A percentile compares a stretch with the other conserved stretches of the same genome.
Conservation (phyloP, 2,329 filamentous ascomycete species). For the Drechslera avenae region DNA sequence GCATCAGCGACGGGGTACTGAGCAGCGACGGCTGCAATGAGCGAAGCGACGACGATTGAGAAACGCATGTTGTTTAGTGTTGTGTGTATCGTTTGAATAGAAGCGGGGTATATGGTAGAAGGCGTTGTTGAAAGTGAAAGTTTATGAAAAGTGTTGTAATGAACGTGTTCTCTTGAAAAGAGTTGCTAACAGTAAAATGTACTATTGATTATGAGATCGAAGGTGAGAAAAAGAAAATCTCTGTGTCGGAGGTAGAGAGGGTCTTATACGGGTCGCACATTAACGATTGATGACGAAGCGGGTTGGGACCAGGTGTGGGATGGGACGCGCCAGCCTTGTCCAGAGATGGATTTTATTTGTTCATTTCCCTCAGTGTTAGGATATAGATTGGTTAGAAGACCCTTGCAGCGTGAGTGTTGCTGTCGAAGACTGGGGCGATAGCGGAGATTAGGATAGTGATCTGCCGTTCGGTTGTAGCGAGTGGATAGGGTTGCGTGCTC, state of each 20-base stretch:
- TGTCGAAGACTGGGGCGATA: constrained; percentile 7
- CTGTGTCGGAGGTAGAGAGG: constrained; percentile 4
- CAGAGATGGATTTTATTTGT: constrained; percentile 1
- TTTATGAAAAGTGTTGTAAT: constrained; percentile 8
- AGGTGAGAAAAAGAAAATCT: constrained; percentile 2
- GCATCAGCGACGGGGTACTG: constrained; percentile 25
- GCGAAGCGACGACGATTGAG: constrained; percentile 34
- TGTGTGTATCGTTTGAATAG: constrained; percentile 7
- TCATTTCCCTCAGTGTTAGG: constrained; percentile 7
- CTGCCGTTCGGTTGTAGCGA: constrained; percentile 3
- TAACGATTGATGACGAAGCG: constrained; percentile 16
- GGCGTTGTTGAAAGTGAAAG: constrained; percentile 9
- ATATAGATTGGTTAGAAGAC: constrained; percentile 4
- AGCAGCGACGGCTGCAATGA: constrained; percentile 33
- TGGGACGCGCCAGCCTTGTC: constrained; percentile 17
- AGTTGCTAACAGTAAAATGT: constrained; percentile 37
- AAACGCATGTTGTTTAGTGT: constrained; percentile 37
- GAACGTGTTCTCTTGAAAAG: constrained; percentile 27
- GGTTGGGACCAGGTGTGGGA: constrained; percentile 4
- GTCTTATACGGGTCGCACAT: constrained; percentile 25
- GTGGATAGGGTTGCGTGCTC: no score
- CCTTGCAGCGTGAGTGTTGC: constrained; percentile 4
- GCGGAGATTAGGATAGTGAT: constrained; percentile 14
- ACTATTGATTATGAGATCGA: constrained; percentile 33
- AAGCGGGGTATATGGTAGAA: constrained; percentile 13